These are phyloP conservation scores for Bryoglossum gracile DNA, from an alignment of 495 filamentous ascomycete genomes.

Conservation along the genomic window DNA sequence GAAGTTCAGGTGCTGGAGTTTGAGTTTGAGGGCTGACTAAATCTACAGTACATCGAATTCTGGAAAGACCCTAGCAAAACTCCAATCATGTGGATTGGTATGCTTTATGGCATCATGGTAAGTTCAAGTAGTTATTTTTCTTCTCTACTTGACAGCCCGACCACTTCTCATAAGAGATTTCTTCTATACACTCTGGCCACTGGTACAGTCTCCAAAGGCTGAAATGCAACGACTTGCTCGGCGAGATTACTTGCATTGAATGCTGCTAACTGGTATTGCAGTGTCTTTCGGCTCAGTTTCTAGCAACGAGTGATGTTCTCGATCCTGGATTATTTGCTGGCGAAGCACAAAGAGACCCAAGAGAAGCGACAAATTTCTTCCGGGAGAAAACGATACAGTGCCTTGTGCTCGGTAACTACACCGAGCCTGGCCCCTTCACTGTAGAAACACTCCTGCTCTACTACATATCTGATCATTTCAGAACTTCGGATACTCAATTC, in stretches of 20 bases:
- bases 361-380: constrained; percentile 5
- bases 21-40: background rate
- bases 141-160: too few relatives aligned
- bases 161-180: too few relatives aligned
- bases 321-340: background rate
- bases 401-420: constrained; percentile 39
- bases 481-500: constrained; percentile 34
- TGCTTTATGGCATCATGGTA: constrained; percentile 37
- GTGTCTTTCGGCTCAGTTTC: constrained; percentile 9
- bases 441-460: constrained; percentile 44
- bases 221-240: too few relatives aligned
- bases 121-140: too few relatives aligned
- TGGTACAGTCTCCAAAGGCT: too few relatives aligned
- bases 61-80: constrained; percentile 32
- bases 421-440: constrained; percentile 34
- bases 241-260: too few relatives aligned
- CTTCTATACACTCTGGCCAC: too few relatives aligned
- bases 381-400: constrained; percentile 28
- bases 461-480: constrained; percentile 36
- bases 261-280: too few relatives aligned
- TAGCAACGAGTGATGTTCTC: background rate
- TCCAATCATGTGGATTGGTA: constrained; percentile 39
- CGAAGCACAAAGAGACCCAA: constrained; percentile 9
- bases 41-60: constrained; percentile 39
- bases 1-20: too few relatives aligned